Evolutionary conservation across 495 filamentous ascomycete genomes (phyloP).

Genomic region (Penicillium nucicola): DNA sequence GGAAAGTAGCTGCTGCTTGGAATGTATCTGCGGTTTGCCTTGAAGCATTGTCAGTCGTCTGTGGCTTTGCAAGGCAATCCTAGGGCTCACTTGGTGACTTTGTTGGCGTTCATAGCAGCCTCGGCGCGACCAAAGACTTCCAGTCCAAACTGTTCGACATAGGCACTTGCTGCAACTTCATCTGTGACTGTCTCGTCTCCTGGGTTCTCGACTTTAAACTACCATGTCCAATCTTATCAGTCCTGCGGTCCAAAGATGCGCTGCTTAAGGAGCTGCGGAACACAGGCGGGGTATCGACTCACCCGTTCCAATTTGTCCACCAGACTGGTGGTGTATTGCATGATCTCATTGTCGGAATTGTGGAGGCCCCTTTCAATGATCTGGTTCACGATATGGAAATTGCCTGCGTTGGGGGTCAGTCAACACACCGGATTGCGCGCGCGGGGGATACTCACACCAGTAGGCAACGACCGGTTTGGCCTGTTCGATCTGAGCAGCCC

Average conservation of each 20-base stretch:
- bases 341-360: conserved; percentile 66
- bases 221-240: conserved; percentile 9
- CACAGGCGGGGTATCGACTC: conserved; percentile 13
- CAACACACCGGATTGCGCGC: conserved; percentile 4
- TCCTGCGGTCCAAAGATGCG: background rate
- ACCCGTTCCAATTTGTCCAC: conserved; percentile 93
- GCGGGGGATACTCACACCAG: conserved; percentile 71
- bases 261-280: background rate
- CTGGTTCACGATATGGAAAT: conserved; percentile 90
- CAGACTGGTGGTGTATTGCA: conserved; percentile 71
- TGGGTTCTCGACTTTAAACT: conserved; percentile 65
- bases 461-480: conserved; percentile 85
- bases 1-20: conserved; percentile 84
- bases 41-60: conserved; percentile 8
- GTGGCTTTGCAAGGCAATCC: background rate
- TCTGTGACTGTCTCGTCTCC: conserved; percentile 75
- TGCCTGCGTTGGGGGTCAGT: conserved; percentile 51
- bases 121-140: conserved; percentile 85
- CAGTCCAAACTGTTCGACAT: conserved; percentile 88
- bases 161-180: conserved; percentile 80
- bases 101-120: conserved; percentile 74
- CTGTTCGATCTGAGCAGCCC: conserved; percentile 80
- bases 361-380: conserved; percentile 81
- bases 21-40: conserved; percentile 95
- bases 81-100: conserved; percentile 69